These are phyloP conservation scores for Elaphomyces granulatus DNA, from an alignment of 495 filamentous ascomycete species.

Conservation along the genomic window DNA sequence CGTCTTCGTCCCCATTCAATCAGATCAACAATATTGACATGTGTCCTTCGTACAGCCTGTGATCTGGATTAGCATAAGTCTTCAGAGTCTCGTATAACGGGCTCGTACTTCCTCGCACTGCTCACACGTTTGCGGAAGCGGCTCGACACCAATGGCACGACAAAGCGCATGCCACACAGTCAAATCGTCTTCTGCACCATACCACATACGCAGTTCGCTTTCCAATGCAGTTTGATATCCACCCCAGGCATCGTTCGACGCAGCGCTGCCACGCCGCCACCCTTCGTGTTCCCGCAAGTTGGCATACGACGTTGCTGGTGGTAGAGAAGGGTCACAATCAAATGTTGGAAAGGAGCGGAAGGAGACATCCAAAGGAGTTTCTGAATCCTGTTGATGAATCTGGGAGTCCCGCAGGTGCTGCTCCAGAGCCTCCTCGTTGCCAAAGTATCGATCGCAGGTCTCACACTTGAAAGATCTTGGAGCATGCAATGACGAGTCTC, in stretches of 20 bases:
- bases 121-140: constrained; percentile 10
- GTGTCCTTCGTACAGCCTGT: constrained; percentile 3
- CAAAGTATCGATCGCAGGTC: too few species aligned
- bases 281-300: constrained; percentile 10
- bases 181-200: constrained; percentile 13
- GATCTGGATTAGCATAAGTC: background rate
- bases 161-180: constrained; percentile 15
- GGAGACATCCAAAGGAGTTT: constrained; percentile 8
- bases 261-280: constrained; percentile 6
- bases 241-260: constrained; percentile 5
- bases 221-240: constrained; percentile 11
- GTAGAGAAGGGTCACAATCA: constrained; percentile 15
- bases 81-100: background rate
- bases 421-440: too few species aligned
- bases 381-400: constrained; percentile 2
- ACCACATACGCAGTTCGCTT: constrained; percentile 13
- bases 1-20: constrained; percentile 12
- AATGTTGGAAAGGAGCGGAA: constrained; percentile 13
- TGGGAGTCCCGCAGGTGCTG: constrained; percentile 8
- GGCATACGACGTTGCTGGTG: constrained; percentile 14
- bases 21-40: constrained; percentile 14
- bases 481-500: too few species aligned
- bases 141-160: constrained; percentile 11
- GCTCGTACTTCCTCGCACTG: constrained; percentile 2
- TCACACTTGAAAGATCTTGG: too few species aligned